Evolutionary conservation across 2,329 filamentous ascomycete genomes (phyloP), one percentile per base, ranked within the genome.

Genomic region (Ophiognomonia clavigignenti-juglandacearum): DNA sequence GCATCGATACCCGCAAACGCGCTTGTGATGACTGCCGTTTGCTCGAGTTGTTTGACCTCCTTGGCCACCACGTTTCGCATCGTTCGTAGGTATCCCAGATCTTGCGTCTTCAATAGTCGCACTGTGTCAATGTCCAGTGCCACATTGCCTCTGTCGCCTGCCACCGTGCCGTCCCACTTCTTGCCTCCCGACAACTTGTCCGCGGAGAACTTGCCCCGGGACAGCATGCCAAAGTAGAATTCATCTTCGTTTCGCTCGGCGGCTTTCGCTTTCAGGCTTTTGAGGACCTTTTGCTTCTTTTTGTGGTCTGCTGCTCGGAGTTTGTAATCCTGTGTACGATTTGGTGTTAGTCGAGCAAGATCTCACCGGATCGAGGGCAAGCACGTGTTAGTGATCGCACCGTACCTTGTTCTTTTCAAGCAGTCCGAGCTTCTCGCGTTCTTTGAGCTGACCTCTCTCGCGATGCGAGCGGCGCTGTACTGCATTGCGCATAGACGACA

Each of bases 361-460:
- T 27, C 35, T 7, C 16, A 8, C 3, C 19, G 23, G n/a, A 31
- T 35, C 18, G 24, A 24, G 11, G 13, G 39, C 9, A 26, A 6
- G 31, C 19, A 4, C 39, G 38, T 38, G 24, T n/a, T 22, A n/a
- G 32, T 4, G 11, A 13, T 20, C 23, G 13, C 18, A 34, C 53
- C 62, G 35, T 61, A 85, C 84, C 73, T 96, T 96, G 77, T 93
- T 87, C 72, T 98, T 97, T 67, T 97, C 93, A 52, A 97, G 83
- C 19, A 97, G 79, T 54, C 93, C 93, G 69, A 90, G 89, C 72
- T 88, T 88, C 55, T 84, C 74, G 44, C 93, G 88, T 63, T 91
- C 87, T 54, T 81, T 68, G 34, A 91, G 87, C 66, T 97, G 93
- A 29, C 88, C 87, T 59, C 93, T 85, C 75, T 97, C 93, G 58